A percentile compares a stretch with the other conserved stretches of the same genome.
phyloP scores from a whole-genome alignment of 352 stramenopile genomes.

The Phytophthora ohioensis region DNA sequence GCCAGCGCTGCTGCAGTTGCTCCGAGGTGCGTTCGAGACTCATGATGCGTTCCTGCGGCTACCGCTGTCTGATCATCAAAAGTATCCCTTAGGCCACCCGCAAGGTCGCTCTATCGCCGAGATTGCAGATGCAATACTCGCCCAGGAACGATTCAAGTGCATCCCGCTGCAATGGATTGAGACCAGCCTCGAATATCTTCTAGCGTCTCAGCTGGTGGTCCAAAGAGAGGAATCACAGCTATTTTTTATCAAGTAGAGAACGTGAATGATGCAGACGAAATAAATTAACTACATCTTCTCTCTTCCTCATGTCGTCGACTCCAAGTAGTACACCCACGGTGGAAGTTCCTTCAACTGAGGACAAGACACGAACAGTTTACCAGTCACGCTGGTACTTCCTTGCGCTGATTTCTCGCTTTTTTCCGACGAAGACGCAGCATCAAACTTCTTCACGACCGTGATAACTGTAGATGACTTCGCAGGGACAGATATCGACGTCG shows the following conservation, averaged over 20 bases:
- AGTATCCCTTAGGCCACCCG: conserved; percentile 29
- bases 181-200: conserved; percentile 42
- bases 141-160: conserved; percentile 53
- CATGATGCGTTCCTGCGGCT: not conserved
- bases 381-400: conserved; percentile 39
- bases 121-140: conserved; percentile 58
- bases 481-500: conserved; percentile 67
- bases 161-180: conserved; percentile 68
- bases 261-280: not conserved
- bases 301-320: conserved; percentile 33
- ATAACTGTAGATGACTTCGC: conserved; percentile 75
- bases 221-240: conserved; percentile 50
- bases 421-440: conserved; percentile 29
- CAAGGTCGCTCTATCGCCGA: conserved; percentile 51
- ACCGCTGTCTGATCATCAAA: conserved; percentile 9
- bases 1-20: conserved; percentile 50
- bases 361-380: conserved; percentile 88
- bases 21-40: conserved; percentile 42
- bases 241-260: conserved; percentile 41
- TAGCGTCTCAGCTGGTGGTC: conserved; percentile 33
- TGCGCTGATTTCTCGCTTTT: conserved; percentile 25
- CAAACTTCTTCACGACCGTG: conserved; percentile 54
- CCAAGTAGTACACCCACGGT: conserved; percentile 91
- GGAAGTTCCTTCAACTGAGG: conserved; percentile 70
- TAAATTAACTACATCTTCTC: not conserved